Base-by-base conservation (phyloP, 2,329 filamentous ascomycete genomes). In the Neopestalotiopsis sp. region DNA sequence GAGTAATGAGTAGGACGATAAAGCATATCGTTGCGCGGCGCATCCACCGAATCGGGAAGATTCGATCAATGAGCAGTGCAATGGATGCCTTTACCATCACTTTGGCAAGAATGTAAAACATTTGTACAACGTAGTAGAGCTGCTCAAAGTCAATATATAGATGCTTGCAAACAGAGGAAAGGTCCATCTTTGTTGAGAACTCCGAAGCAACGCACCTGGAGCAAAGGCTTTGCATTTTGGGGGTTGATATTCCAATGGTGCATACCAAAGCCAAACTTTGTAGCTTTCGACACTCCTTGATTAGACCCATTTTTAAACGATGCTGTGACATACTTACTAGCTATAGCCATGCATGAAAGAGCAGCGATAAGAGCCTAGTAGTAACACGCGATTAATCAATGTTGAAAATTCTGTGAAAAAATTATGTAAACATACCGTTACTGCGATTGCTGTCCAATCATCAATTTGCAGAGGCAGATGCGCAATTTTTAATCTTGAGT, bases 21-120 rank as follows among this genome's bases (percentile, higher is more conserved):
- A 63, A 63, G 32, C 32, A 20, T n/a, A 20, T 24, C 17, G 38
- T n/a, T 24, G 60, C 38, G 6, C 32, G 34, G 17, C 38, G 60
- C 24, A 63, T 63, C 60, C 60, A 63, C 12, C 32, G 32, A 14
- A 34, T n/a, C n/a, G 60, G 60, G 24, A 63, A 63, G 10, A 45
- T n/a, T 10, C 60, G 60, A 3, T 42, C 38, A 14, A 63, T 40
- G 4, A 63, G 60, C 5, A n/a, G 38, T 9, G 60, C 32, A 30
- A 63, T 63, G 7, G 60, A 63, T 14, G 45, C 60, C 38, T 63
- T 63, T 32, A 34, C 60, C 13, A 30, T 4, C 10, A 63, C 9
- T 20, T 63, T 32, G 20, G 38, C 38, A 9, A 30, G 10, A 12
- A 63, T 63, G 60, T 63, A 63, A 13, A 63, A 34, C n/a, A 63